Percentiles rank a stretch among this genome's conserved stretches.
phyloP scores from a whole-genome alignment of 2,329 filamentous ascomycete species.

The Amesomyces nigricolor region DNA sequence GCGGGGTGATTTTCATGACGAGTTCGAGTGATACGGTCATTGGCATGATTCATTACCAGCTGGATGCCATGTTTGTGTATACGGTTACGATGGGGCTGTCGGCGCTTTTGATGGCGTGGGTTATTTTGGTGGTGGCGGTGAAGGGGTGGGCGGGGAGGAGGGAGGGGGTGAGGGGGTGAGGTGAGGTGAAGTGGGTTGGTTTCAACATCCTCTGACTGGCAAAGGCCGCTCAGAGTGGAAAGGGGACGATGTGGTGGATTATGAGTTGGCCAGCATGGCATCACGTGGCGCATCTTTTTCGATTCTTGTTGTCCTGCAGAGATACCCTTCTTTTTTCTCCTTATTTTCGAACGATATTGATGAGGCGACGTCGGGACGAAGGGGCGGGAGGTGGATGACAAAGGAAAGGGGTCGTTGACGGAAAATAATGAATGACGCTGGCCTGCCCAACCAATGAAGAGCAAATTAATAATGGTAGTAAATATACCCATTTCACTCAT shows the following conservation, averaged over 20 bases:
- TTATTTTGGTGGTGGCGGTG: conserved; percentile 68
- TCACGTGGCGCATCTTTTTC: conserved; percentile 5
- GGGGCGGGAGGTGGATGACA: neutral
- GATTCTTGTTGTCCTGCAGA: conserved; percentile 18
- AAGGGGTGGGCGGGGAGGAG: conserved; percentile 75
- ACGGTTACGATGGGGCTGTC: conserved; percentile 81
- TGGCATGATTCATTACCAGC: conserved; percentile 67
- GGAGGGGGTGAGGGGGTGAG: conserved; percentile 31
- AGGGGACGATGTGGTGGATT: too few relatives aligned
- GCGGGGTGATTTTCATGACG: conserved; percentile 88
- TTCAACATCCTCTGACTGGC: neutral
- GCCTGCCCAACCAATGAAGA: neutral
- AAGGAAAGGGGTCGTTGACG: neutral
- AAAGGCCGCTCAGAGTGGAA: too few relatives aligned
- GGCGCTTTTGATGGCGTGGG: conserved; percentile 79
- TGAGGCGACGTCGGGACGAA: conserved; percentile 6
- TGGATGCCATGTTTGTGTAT: conserved; percentile 92
- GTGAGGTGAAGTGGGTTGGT: neutral
- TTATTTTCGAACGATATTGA: conserved; percentile 1
- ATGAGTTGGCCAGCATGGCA: neutral
- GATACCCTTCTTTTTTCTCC: conserved; percentile 20
- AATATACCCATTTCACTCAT: neutral
- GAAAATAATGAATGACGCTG: neutral
- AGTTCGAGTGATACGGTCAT: conserved; percentile 72
- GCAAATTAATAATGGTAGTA: neutral